Percentiles rank a stretch among this genome's conserved stretches.
These are phyloP conservation scores for Cryphonectria carpinicola DNA, from an alignment of 2,329 filamentous ascomycete species.

Conservation along the genomic window DNA sequence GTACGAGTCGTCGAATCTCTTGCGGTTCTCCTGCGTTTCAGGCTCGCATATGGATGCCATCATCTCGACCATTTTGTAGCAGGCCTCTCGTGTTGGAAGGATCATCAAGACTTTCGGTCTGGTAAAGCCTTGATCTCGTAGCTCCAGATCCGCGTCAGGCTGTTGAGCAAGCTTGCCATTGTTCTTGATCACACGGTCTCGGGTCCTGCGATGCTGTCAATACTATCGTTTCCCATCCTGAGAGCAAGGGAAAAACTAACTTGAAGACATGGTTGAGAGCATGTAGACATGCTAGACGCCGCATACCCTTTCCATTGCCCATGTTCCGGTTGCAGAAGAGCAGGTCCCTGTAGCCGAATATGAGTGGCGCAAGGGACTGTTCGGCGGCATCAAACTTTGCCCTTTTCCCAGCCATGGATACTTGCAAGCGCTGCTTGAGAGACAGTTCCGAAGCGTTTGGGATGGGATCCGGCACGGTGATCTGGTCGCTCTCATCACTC, in stretches of 20 bases:
- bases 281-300: slow-evolving; percentile 78
- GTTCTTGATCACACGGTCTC: slow-evolving; percentile 91
- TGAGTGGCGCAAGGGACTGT: slow-evolving; percentile 66
- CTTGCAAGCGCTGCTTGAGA: slow-evolving; percentile 72
- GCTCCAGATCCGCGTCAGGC: slow-evolving; percentile 67
- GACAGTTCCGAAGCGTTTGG: slow-evolving; percentile 53
- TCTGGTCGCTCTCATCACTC: slow-evolving; percentile 37
- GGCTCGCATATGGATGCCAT: slow-evolving; percentile 78
- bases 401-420: slow-evolving; percentile 56
- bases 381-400: slow-evolving; percentile 64
- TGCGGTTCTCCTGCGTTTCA: slow-evolving; percentile 93
- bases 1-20: slow-evolving; percentile 87
- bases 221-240: not conserved
- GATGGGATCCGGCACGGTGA: slow-evolving; percentile 41
- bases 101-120: slow-evolving; percentile 91
- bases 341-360: slow-evolving; percentile 84
- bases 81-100: slow-evolving; percentile 85
- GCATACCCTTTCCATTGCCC: slow-evolving; percentile 69
- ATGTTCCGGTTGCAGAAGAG: slow-evolving; percentile 74
- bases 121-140: slow-evolving; percentile 93
- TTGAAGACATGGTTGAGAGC: slow-evolving; percentile 92
- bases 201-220: slow-evolving; percentile 57
- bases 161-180: slow-evolving; percentile 77
- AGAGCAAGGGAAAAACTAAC: slow-evolving; percentile 46
- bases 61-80: slow-evolving; percentile 74